phyloP scores from a whole-genome alignment of 1,139 yeast genomes.

The Kazachstania sp. region DNA sequence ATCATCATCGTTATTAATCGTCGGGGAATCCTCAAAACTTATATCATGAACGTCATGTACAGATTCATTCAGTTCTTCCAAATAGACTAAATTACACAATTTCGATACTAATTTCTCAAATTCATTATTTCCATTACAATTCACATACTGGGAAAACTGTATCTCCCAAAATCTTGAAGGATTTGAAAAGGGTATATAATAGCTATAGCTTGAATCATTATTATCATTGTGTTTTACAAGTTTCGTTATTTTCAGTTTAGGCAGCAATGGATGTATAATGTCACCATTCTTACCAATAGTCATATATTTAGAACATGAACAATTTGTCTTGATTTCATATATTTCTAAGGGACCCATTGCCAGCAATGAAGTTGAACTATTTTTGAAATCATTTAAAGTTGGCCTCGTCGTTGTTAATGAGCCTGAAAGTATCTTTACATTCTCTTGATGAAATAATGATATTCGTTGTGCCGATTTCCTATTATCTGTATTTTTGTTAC shows the following conservation, averaged over 20 bases:
- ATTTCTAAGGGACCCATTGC: conserved; percentile 26
- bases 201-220: background rate
- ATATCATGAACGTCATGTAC: background rate
- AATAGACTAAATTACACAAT: conserved; percentile 14
- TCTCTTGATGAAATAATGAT: conserved; percentile 22
- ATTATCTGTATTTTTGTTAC: conserved; percentile 6
- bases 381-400: conserved; percentile 4
- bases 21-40: background rate
- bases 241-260: conserved; percentile 23
- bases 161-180: conserved; percentile 30
- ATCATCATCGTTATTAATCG: conserved; percentile 1
- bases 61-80: background rate
- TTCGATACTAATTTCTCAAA: conserved; percentile 21
- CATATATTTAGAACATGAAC: conserved; percentile 23
- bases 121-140: conserved; percentile 6
- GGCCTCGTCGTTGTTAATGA: conserved; percentile 3
- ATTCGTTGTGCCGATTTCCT: conserved; percentile 27
- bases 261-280: conserved; percentile 29
- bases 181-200: conserved; percentile 21
- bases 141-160: conserved; percentile 14
- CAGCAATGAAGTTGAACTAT: conserved; percentile 12
- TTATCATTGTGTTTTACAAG: background rate
- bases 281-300: conserved; percentile 28
- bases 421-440: conserved; percentile 20
- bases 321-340: conserved; percentile 17